phyloP scores from a whole-genome alignment of 148 eudicot genomes.

The Amaranthus palmeri region DNA sequence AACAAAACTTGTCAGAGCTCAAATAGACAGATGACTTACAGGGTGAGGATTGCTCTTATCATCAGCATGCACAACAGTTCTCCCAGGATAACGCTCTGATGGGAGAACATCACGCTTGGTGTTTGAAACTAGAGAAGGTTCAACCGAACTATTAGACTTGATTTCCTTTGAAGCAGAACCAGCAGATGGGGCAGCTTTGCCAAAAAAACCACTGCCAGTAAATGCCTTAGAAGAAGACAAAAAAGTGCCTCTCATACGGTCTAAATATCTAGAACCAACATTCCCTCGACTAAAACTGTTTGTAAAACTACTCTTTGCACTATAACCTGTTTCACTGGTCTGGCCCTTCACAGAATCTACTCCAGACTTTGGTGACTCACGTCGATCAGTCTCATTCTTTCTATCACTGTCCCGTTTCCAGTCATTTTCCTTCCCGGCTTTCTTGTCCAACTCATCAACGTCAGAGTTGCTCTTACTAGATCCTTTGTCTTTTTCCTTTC shows the following conservation, averaged over 20 bases:
- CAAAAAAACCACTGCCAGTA: slow-evolving; percentile 74
- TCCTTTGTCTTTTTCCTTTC: slow-evolving; percentile 77
- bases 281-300: slow-evolving; percentile 53
- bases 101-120: slow-evolving; percentile 49
- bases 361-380: slow-evolving; percentile 49
- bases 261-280: slow-evolving; percentile 82
- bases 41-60: slow-evolving; percentile 23
- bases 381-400: slow-evolving; percentile 52
- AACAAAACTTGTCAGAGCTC: slow-evolving; percentile 5
- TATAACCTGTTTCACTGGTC: slow-evolving; percentile 40
- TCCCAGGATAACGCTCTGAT: slow-evolving; percentile 38
- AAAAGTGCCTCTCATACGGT: slow-evolving; percentile 80
- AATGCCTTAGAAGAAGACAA: slow-evolving; percentile 86
- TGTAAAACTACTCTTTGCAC: slow-evolving; percentile 39
- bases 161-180: slow-evolving; percentile 52
- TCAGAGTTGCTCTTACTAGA: slow-evolving; percentile 96
- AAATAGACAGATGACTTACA: slow-evolving; percentile 39
- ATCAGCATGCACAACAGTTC: slow-evolving; percentile 44
- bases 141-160: slow-evolving; percentile 45
- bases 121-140: slow-evolving; percentile 41
- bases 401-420: slow-evolving; percentile 48
- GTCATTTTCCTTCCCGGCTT: slow-evolving; percentile 61
- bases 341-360: slow-evolving; percentile 42
- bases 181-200: slow-evolving; percentile 47
- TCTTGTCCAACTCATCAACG: slow-evolving; percentile 77